phyloP scores from a whole-genome alignment of 176 grass and related monocot species.

The Eragrostis nindensis region DNA sequence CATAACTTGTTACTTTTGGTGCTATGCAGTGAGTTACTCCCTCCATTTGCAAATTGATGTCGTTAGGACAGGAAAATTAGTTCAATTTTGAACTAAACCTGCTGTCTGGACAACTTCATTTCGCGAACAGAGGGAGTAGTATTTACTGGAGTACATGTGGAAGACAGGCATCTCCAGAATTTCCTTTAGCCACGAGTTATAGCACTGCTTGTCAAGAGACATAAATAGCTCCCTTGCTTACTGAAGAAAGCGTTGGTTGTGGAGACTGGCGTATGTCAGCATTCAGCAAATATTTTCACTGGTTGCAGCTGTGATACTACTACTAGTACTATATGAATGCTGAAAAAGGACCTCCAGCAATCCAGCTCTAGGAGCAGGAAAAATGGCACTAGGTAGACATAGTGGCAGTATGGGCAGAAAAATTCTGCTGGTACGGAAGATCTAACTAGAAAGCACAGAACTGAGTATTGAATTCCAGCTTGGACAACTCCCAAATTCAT shows the following conservation, averaged over 20 bases:
- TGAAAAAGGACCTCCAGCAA: background rate
- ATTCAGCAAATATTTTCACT: background rate
- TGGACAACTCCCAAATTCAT: background rate
- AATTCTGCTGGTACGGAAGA: no score
- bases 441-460: background rate
- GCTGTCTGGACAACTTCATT: no score
- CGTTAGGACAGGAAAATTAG: no score
- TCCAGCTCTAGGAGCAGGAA: background rate
- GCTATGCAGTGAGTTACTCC: background rate
- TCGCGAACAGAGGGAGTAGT: no score
- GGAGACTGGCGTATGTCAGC: background rate
- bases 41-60: no score
- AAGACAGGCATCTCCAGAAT: background rate
- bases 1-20: background rate
- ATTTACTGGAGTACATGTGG: background rate
- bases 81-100: no score
- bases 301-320: background rate
- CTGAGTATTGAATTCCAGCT: background rate
- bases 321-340: no score
- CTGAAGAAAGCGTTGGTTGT: background rate
- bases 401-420: background rate
- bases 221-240: slow-evolving; percentile 5
- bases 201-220: background rate
- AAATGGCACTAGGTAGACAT: no score
- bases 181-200: background rate